A percentile compares a stretch with the other conserved stretches of the same genome.
phyloP scores from a whole-genome alignment of 805 yeast genomes.

The Candida vaughaniae region DNA sequence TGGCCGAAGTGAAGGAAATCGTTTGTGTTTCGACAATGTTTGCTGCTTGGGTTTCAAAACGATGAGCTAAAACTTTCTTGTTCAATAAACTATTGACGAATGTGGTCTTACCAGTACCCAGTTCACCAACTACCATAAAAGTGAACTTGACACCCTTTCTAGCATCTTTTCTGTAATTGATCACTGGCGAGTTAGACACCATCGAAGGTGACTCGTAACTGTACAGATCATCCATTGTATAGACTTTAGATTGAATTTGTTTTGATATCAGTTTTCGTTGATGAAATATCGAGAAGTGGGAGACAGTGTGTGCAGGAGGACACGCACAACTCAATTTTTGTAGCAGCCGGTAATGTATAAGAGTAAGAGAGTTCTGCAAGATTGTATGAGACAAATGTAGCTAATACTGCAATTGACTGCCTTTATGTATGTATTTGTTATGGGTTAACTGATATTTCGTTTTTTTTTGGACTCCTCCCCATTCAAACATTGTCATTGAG shows the following conservation, averaged over 20 bases:
- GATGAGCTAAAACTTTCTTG: slow-evolving; percentile 59
- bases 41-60: slow-evolving; percentile 37
- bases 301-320: slow-evolving; percentile 12
- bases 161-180: slow-evolving; percentile 61
- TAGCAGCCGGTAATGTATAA: background rate
- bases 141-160: slow-evolving; percentile 75
- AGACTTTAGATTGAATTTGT: background rate
- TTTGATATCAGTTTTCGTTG: slow-evolving; percentile 1
- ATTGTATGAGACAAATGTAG: too few relatives aligned
- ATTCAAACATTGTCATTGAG: too few relatives aligned
- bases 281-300: slow-evolving; percentile 7
- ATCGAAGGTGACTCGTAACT: slow-evolving; percentile 28
- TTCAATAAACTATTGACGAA: slow-evolving; percentile 68
- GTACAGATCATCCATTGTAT: slow-evolving; percentile 21
- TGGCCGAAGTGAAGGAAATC: slow-evolving; percentile 55
- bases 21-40: slow-evolving; percentile 43
- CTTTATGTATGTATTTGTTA: too few relatives aligned
- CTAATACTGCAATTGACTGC: too few relatives aligned
- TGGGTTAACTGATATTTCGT: too few relatives aligned
- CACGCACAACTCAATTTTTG: slow-evolving; percentile 4
- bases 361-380: too few relatives aligned
- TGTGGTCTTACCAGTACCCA: slow-evolving; percentile 78
- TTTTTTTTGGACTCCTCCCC: too few relatives aligned
- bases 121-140: slow-evolving; percentile 67
- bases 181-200: slow-evolving; percentile 38